Conservation (phyloP, 2,329 filamentous ascomycete genomes). For the Aureobasidium sp. region DNA sequence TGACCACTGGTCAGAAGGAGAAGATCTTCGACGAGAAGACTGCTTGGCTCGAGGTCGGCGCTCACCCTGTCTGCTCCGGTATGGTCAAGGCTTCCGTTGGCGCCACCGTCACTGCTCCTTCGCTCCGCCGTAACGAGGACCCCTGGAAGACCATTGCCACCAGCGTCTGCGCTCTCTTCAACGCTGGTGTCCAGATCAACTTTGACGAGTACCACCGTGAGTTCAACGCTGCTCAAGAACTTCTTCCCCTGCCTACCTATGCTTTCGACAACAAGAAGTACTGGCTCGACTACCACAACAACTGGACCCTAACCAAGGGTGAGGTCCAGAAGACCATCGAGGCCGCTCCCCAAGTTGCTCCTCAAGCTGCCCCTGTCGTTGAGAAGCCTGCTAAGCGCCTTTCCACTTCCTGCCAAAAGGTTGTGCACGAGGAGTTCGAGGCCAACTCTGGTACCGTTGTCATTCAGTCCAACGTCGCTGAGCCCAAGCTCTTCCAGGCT, state of each 20-base stretch:
- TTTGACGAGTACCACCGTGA: constrained; percentile 64
- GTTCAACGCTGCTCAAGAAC: constrained; percentile 49
- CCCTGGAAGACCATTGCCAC: constrained; percentile 56
- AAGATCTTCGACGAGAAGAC: constrained; percentile 57
- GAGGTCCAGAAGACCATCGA: constrained; percentile 33
- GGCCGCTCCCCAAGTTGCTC: constrained; percentile 28
- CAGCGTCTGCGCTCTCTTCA: constrained; percentile 53
- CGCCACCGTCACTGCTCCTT: constrained; percentile 48
- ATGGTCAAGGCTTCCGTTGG: constrained; percentile 61
- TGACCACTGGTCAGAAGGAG: constrained; percentile 51
- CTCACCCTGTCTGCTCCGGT: constrained; percentile 59
- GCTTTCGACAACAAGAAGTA: constrained; percentile 64
- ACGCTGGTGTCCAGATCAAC: constrained; percentile 53
- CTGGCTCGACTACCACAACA: constrained; percentile 62
- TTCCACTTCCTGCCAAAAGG: constrained; percentile 56
- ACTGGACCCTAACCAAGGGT: constrained; percentile 64
- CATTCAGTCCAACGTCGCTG: constrained; percentile 57
- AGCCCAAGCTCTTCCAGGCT: constrained; percentile 53
- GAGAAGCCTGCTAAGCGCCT: constrained; percentile 45
- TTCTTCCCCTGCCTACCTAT: constrained; percentile 61
- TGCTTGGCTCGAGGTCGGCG: constrained; percentile 66
- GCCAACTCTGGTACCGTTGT: constrained; percentile 52
- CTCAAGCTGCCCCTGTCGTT: constrained; percentile 29
- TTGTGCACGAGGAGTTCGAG: constrained; percentile 55
- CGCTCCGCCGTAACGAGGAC: constrained; percentile 54